Base-by-base conservation (phyloP, 2,329 filamentous ascomycete species). In the Alternaria tenuissima region DNA sequence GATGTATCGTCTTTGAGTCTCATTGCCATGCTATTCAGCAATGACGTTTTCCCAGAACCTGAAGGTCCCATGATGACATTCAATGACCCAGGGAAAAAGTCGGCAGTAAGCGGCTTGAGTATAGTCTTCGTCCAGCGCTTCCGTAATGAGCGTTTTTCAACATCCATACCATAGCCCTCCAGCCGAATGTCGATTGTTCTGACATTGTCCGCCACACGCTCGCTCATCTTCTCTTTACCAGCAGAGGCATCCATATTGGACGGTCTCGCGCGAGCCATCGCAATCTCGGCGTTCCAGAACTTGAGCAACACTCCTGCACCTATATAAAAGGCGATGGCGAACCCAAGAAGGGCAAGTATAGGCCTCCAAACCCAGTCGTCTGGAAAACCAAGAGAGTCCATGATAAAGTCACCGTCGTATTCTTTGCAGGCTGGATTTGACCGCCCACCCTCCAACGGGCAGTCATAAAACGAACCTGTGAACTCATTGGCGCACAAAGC, bases 31-130 rank as follows among this genome's bases (percentile, higher is more conserved):
- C 88, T 84, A 70, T 92, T 93, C 11, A 93, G 81, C 0, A 93
- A 80, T 0, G 89, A 91, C 0, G 90, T 93, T 75, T 94, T 94
- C 1, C 91, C 91, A 46, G 87, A 90, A 0, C 91, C 91, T 0
- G 90, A 92, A 0, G 91, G 91, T 0, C 91, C 91, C 90, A 93
- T 93, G 64, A 94, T 91, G 24, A 93, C 85, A 63, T 93, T 93
- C 14, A 94, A 73, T 14, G 85, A 81, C 0, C 90, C 90, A 0
- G 91, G 86, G 47, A 87, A 83, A 65, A 94, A 93, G 0, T 85
- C 87, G 0, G 89, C 82, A 1, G 84, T 88, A 12, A 93, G 83
- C 0, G 89, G 89, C 55, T 89, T 84, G 14, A 94, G 79, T 11
- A 94, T 93, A 0, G 76, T 68, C 67, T 77, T 76, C 1, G 71